A percentile compares a stretch with the other conserved stretches of the same genome.
Conservation (phyloP, 140 eudicot genomes). For the Oenanthe javanica region DNA sequence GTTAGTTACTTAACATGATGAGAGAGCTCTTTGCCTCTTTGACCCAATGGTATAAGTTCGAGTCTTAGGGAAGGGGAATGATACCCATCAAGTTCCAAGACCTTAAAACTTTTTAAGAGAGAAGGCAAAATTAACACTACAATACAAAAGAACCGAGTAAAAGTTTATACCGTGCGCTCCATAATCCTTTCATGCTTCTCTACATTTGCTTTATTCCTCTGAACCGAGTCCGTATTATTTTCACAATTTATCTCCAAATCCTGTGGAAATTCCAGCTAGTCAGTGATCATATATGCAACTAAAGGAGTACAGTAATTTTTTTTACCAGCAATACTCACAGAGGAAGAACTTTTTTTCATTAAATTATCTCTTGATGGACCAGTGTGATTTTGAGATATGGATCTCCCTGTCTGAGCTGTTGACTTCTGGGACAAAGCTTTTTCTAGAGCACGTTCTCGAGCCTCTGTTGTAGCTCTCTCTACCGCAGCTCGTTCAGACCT, state of each 20-base stretch:
- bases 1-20: not conserved
- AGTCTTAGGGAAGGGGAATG: conserved; percentile 19
- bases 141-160: not conserved
- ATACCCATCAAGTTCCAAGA: not conserved
- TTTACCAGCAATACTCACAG: conserved; percentile 30
- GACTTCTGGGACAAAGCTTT: conserved; percentile 67
- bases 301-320: not conserved
- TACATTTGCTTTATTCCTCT: conserved; percentile 70
- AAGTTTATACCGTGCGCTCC: conserved; percentile 81
- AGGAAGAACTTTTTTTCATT: conserved; percentile 44
- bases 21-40: conserved; percentile 34
- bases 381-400: conserved; percentile 16
- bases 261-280: conserved; percentile 22
- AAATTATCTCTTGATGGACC: conserved; percentile 28
- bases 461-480: conserved; percentile 87
- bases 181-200: conserved; percentile 86
- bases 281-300: conserved; percentile 1
- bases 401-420: conserved; percentile 21
- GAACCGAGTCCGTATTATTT: conserved; percentile 47
- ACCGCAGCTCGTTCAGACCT: conserved; percentile 92
- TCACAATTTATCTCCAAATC: conserved; percentile 42
- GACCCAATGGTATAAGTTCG: not conserved
- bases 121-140: not conserved
- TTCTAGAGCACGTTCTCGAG: conserved; percentile 87
- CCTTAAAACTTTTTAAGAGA: not conserved